These are phyloP conservation scores for Hypomontagnella submonticulosa DNA, from an alignment of 495 filamentous ascomycete genomes.

Conservation along the genomic window DNA sequence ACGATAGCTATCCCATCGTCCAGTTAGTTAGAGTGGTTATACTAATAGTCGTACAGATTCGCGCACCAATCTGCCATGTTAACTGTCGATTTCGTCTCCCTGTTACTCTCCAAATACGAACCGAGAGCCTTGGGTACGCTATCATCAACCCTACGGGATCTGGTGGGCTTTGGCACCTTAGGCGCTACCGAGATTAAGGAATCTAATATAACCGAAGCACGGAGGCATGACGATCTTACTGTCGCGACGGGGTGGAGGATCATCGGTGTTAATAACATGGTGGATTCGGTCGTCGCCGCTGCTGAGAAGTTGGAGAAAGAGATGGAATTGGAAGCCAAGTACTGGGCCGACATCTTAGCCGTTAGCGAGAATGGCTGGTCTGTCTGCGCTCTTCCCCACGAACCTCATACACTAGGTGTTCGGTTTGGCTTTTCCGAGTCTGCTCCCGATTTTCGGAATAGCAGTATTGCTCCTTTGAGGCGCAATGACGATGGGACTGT, in stretches of 20 bases:
- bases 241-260: constrained; percentile 83
- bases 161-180: constrained; percentile 77
- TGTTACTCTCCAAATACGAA: constrained; percentile 80
- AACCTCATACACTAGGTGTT: constrained; percentile 80
- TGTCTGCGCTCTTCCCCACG: constrained; percentile 75
- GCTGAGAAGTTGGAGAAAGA: constrained; percentile 78
- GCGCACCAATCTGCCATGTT: constrained; percentile 74
- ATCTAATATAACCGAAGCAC: constrained; percentile 63
- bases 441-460: constrained; percentile 76
- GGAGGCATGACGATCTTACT: constrained; percentile 64
- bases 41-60: constrained; percentile 35
- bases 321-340: constrained; percentile 79
- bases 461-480: constrained; percentile 80
- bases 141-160: constrained; percentile 72
- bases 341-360: constrained; percentile 86
- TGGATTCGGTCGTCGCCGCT: constrained; percentile 77
- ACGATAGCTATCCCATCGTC: background rate
- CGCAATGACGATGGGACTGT: constrained; percentile 79
- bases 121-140: constrained; percentile 76
- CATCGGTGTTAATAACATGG: constrained; percentile 77
- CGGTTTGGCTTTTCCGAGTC: constrained; percentile 90
- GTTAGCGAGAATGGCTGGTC: constrained; percentile 88
- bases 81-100: constrained; percentile 84
- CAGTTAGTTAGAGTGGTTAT: constrained; percentile 5
- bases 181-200: constrained; percentile 76